A percentile compares a stretch with the other conserved stretches of the same genome.
Evolutionary conservation across 73 alveolate species (phyloP).

Genomic region (Tetrahymena elliotti): DNA sequence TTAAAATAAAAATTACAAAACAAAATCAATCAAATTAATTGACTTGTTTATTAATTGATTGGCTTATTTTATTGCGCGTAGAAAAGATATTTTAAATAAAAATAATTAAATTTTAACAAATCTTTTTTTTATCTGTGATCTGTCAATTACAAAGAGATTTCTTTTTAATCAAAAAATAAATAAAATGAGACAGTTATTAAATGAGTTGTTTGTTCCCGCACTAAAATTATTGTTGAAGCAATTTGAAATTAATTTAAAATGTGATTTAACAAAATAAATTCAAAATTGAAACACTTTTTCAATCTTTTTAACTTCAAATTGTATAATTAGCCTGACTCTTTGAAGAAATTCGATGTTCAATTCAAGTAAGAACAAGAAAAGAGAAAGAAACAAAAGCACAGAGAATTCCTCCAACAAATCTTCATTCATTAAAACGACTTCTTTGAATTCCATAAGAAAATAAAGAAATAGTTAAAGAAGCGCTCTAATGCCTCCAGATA

Average conservation of each 20-base stretch:
- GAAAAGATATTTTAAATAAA: not conserved
- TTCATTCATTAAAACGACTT: conserved; percentile 72
- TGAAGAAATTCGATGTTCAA: conserved; percentile 29
- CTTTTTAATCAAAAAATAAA: not conserved
- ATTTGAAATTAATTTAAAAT: not conserved
- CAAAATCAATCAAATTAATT: not conserved
- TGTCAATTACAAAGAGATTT: not conserved
- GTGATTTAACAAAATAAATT: not conserved
- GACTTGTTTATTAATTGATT: not conserved
- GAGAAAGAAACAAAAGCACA: conserved; percentile 84
- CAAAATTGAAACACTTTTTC: not conserved
- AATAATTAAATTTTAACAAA: not conserved
- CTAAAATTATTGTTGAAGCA: not conserved
- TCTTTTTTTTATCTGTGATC: too few relatives aligned
- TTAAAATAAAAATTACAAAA: not conserved
- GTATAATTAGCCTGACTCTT: not conserved
- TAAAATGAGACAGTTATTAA: not conserved
- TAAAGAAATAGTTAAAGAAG: conserved; percentile 65
- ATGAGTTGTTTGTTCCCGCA: not conserved
- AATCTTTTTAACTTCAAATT: not conserved
- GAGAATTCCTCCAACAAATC: conserved; percentile 78
- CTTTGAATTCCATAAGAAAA: conserved; percentile 84
- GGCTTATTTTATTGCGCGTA: not conserved
- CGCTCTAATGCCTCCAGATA: conserved; percentile 71
- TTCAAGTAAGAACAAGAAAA: conserved; percentile 27